Conservation (phyloP, 2,329 filamentous ascomycete species). For the Stachybotrys echinatus region DNA sequence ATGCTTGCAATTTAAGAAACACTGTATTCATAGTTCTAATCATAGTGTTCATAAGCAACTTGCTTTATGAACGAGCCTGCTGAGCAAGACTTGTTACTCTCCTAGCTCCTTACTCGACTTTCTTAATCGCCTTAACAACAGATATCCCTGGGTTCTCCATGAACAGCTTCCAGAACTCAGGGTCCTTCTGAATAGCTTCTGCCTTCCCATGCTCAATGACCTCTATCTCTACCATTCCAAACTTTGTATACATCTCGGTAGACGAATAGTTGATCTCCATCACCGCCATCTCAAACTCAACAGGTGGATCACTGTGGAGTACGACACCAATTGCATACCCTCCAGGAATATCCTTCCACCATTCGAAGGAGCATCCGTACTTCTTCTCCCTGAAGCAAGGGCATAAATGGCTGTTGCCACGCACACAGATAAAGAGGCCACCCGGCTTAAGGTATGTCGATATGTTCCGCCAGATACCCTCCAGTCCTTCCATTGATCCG, state of each 20-base stretch:
- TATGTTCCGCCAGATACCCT: slow-evolving; percentile 22
- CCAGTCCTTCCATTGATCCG: slow-evolving; percentile 12
- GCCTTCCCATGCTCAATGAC: background rate
- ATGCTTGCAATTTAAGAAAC: no score
- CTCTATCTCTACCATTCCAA: background rate
- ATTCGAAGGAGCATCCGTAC: background rate
- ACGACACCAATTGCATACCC: background rate
- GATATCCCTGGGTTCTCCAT: background rate
- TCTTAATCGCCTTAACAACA: background rate
- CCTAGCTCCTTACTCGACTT: background rate
- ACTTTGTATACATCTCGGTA: background rate
- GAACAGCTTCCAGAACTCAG: background rate
- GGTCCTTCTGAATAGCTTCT: background rate
- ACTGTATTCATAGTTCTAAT: no score
- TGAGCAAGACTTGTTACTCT: no score
- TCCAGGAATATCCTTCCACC: background rate
- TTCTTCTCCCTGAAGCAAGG: background rate
- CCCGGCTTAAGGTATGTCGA: slow-evolving; percentile 16
- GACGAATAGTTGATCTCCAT: background rate
- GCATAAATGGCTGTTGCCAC: slow-evolving; percentile 5
- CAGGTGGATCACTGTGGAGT: background rate
- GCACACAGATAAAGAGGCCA: slow-evolving; percentile 18
- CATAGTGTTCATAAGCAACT: no score
- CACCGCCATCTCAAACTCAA: background rate
- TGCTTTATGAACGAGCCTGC: no score